Conservation (phyloP, 805 yeast species). For the Candida loeiensis region DNA sequence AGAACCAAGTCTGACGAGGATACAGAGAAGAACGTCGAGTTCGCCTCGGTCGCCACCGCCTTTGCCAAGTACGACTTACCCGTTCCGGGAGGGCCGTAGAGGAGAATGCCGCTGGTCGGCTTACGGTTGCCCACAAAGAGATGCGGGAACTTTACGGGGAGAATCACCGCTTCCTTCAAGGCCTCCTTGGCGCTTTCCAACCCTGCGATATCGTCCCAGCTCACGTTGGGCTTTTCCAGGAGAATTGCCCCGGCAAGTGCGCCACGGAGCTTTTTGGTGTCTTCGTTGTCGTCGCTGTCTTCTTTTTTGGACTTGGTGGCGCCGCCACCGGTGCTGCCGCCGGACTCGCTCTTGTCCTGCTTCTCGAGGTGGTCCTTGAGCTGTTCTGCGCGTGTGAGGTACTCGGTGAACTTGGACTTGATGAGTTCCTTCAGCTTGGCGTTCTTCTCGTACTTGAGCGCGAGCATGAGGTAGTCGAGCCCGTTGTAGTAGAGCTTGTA, state of each 20-base stretch:
- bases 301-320: slow-evolving; percentile 54
- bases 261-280: slow-evolving; percentile 82
- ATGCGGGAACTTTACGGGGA: slow-evolving; percentile 96
- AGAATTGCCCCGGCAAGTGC: slow-evolving; percentile 91
- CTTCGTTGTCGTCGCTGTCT: slow-evolving; percentile 66
- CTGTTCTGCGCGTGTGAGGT: slow-evolving; percentile 89
- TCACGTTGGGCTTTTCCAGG: slow-evolving; percentile 86
- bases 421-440: slow-evolving; percentile 84
- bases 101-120: slow-evolving; percentile 84
- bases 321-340: slow-evolving; percentile 47
- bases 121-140: slow-evolving; percentile 90
- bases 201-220: slow-evolving; percentile 96
- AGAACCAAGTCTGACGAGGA: slow-evolving; percentile 95
- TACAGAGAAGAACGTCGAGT: slow-evolving; percentile 93
- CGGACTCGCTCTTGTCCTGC: slow-evolving; percentile 26
- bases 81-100: slow-evolving; percentile 86
- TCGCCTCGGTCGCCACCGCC: slow-evolving; percentile 98
- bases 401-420: slow-evolving; percentile 85
- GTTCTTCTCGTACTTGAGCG: slow-evolving; percentile 89
- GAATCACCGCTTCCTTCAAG: slow-evolving; percentile 91
- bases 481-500: slow-evolving; percentile 91
- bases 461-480: slow-evolving; percentile 90
- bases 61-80: slow-evolving; percentile 96
- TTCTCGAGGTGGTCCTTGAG: slow-evolving; percentile 84
- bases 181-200: slow-evolving; percentile 94